Conservation (phyloP, 2,329 filamentous ascomycete species). For the Endocalyx cinctus region DNA sequence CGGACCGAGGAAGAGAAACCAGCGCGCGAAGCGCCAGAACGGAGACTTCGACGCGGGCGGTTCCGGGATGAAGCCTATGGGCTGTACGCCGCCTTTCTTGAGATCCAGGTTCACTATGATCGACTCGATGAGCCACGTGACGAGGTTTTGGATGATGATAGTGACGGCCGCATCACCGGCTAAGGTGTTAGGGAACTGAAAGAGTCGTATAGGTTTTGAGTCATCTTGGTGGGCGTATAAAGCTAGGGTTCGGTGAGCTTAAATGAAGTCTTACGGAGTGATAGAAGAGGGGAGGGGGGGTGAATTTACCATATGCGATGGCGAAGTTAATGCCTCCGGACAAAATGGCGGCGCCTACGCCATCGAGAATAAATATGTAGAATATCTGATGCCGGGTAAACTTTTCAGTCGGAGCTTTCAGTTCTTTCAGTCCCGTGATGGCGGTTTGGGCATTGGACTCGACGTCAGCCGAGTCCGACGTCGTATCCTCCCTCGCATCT, state of each 20-base stretch:
- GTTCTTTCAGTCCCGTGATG: conserved; percentile 5
- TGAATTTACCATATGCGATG: conserved; percentile 42
- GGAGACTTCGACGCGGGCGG: too few species aligned
- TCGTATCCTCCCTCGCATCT: conserved; percentile 1
- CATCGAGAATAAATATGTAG: conserved; percentile 45
- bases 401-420: conserved; percentile 30
- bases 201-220: conserved; percentile 40
- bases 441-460: conserved; percentile 8
- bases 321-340: conserved; percentile 49
- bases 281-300: background rate
- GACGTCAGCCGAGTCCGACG: conserved; percentile 10
- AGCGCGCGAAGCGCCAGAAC: conserved; percentile 33
- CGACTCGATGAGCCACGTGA: conserved; percentile 48
- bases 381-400: conserved; percentile 41
- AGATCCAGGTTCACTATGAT: conserved; percentile 45
- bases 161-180: conserved; percentile 46
- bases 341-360: conserved; percentile 41
- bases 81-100: conserved; percentile 37
- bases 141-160: conserved; percentile 44
- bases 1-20: conserved; percentile 40
- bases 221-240: conserved; percentile 40
- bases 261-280: conserved; percentile 3
- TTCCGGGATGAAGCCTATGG: conserved; percentile 40
- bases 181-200: conserved; percentile 46
- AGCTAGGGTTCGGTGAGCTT: conserved; percentile 25